phyloP scores from a whole-genome alignment of 1,139 yeast genomes.

The Candida pseudoviswanathii region DNA sequence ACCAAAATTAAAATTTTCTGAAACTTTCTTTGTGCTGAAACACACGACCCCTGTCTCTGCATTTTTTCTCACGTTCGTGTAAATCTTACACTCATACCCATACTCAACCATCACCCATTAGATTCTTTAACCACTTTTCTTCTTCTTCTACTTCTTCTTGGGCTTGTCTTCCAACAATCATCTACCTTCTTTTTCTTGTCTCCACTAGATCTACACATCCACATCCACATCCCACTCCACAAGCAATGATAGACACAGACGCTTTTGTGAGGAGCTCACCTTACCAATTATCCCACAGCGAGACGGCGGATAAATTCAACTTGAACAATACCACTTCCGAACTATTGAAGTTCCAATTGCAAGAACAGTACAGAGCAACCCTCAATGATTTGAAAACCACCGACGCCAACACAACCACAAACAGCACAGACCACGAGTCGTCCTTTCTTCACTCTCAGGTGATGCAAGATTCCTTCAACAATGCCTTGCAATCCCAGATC shows the following conservation, averaged over 20 bases:
- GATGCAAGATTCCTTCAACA: constrained; percentile 38
- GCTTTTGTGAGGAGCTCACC: constrained; percentile 41
- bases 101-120: not conserved
- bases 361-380: constrained; percentile 40
- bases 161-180: too few species aligned
- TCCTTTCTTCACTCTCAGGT: constrained; percentile 16
- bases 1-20: too few species aligned
- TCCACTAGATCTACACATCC: too few species aligned
- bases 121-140: too few species aligned
- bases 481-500: constrained; percentile 36
- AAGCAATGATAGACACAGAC: constrained; percentile 36
- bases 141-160: too few species aligned
- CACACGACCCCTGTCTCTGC: not conserved
- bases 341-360: constrained; percentile 46
- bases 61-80: not conserved
- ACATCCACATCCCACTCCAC: too few species aligned
- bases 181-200: too few species aligned
- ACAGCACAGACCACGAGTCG: not conserved
- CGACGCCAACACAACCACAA: constrained; percentile 3
- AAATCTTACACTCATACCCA: not conserved
- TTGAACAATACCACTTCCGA: constrained; percentile 45
- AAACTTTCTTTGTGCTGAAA: not conserved
- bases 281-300: constrained; percentile 35
- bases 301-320: constrained; percentile 26
- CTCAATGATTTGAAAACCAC: constrained; percentile 25